Percentiles rank a stretch among this genome's conserved stretches.
These are phyloP conservation scores for Umbilicus rupestris DNA, from an alignment of 164 flowering plant species.

Conservation along the genomic window DNA sequence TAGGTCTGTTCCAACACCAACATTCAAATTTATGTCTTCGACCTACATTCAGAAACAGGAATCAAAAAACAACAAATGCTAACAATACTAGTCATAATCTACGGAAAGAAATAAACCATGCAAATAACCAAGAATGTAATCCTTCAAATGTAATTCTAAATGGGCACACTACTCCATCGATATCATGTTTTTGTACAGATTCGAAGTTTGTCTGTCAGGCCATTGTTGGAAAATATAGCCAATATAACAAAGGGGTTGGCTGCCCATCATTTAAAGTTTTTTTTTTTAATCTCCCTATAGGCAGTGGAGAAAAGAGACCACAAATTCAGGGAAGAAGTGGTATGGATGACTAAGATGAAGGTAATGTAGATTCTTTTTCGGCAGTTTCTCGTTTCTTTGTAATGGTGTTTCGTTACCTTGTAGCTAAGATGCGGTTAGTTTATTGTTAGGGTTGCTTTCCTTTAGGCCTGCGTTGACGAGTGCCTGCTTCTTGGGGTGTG, in stretches of 20 bases:
- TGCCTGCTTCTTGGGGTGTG: too few relatives aligned
- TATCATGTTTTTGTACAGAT: background rate
- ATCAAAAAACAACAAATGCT: background rate
- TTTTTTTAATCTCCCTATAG: background rate
- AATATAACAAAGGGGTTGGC: background rate
- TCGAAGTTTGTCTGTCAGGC: background rate
- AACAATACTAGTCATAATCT: background rate
- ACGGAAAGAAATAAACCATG: background rate
- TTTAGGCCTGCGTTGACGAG: background rate
- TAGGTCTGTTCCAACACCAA: conserved; percentile 53
- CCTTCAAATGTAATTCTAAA: background rate
- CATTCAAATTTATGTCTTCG: conserved; percentile 73
- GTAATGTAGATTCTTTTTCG: background rate
- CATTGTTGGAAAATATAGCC: background rate
- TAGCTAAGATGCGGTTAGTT: background rate
- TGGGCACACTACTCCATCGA: background rate
- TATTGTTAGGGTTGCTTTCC: background rate
- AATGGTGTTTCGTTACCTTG: background rate
- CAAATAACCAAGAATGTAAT: background rate
- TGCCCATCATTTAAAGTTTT: background rate
- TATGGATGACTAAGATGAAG: background rate
- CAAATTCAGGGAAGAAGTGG: background rate
- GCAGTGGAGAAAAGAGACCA: too few relatives aligned
- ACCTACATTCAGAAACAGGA: conserved; percentile 31
- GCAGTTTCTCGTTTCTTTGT: background rate